Percentiles rank a stretch among this genome's conserved stretches.
These are phyloP conservation scores for Medicago ruthenica DNA, from an alignment of 306 rosid species.

Conservation along the genomic window DNA sequence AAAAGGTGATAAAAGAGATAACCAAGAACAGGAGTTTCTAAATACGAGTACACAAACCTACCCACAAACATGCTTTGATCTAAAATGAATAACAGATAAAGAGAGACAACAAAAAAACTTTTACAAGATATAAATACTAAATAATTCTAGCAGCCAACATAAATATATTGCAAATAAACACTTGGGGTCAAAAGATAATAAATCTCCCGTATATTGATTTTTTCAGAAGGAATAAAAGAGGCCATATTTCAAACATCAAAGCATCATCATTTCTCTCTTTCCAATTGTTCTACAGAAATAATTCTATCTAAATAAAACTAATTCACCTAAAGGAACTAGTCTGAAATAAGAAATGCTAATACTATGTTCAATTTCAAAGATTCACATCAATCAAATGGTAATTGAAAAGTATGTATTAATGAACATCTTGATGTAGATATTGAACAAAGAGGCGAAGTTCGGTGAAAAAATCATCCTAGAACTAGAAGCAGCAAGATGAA, in stretches of 20 bases:
- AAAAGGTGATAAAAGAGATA: slow-evolving; percentile 25
- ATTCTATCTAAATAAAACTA: slow-evolving; percentile 11
- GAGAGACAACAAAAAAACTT: slow-evolving; percentile 5
- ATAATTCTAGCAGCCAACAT: slow-evolving; percentile 31
- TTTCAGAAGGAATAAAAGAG: background rate
- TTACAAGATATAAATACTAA: slow-evolving; percentile 14
- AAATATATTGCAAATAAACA: slow-evolving; percentile 21
- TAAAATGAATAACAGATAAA: slow-evolving; percentile 24
- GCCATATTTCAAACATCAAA: slow-evolving; percentile 23
- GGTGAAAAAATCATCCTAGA: slow-evolving; percentile 34
- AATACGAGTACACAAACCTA: slow-evolving; percentile 24
- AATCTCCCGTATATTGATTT: background rate
- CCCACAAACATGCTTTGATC: slow-evolving; percentile 12
- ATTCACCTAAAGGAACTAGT: slow-evolving; percentile 28
- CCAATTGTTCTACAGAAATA: slow-evolving; percentile 10
- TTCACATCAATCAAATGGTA: slow-evolving; percentile 7
- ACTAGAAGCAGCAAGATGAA: slow-evolving; percentile 26
- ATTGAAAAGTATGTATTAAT: slow-evolving; percentile 34
- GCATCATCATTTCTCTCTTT: slow-evolving; percentile 15
- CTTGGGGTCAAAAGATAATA: slow-evolving; percentile 7
- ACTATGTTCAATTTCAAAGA: slow-evolving; percentile 27
- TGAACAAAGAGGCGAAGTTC: slow-evolving; percentile 24
- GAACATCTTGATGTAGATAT: slow-evolving; percentile 19
- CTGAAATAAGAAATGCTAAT: slow-evolving; percentile 19
- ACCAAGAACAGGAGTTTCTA: slow-evolving; percentile 24